Percentiles rank a stretch among this genome's conserved stretches.
Conservation (phyloP, 352 stramenopile species). For the Globisporangium paroecandrum region DNA sequence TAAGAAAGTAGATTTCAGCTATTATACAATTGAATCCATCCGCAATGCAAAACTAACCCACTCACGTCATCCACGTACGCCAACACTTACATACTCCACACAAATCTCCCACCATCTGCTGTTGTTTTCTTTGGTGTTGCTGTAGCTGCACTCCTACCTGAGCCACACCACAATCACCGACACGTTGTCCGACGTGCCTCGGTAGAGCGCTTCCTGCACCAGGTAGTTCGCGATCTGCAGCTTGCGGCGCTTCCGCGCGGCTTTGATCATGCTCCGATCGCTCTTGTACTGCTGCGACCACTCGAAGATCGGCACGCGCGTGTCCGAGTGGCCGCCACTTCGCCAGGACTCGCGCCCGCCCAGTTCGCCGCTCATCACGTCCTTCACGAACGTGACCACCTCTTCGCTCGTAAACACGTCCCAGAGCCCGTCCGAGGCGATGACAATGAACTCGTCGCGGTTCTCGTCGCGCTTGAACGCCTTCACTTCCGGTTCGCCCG, state of each 20-base stretch:
- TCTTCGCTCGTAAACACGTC: slow-evolving; percentile 92
- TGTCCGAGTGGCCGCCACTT: slow-evolving; percentile 77
- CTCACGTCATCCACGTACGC: not conserved
- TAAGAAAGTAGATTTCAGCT: not conserved
- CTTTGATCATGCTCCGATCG: slow-evolving; percentile 89
- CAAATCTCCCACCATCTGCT: not conserved
- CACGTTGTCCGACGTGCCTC: slow-evolving; percentile 90
- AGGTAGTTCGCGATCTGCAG: slow-evolving; percentile 91
- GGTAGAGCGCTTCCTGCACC: slow-evolving; percentile 87
- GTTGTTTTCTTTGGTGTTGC: not conserved
- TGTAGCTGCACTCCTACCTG: slow-evolving; percentile 28
- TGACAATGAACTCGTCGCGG: slow-evolving; percentile 90
- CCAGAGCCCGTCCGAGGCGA: slow-evolving; percentile 92
- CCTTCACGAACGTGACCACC: slow-evolving; percentile 89
- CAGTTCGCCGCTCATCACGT: slow-evolving; percentile 82
- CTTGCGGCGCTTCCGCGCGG: slow-evolving; percentile 81
- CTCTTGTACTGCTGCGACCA: slow-evolving; percentile 90
- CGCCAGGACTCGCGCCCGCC: slow-evolving; percentile 79
- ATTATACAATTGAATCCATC: not conserved
- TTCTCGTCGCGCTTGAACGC: slow-evolving; percentile 71
- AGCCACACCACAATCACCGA: slow-evolving; percentile 91
- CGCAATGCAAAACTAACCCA: not conserved
- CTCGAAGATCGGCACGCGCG: slow-evolving; percentile 82
- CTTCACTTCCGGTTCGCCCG: slow-evolving; percentile 75
- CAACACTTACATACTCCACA: not conserved